Percentiles rank a stretch among this genome's conserved stretches.
These are phyloP conservation scores for Pseudonectria foliicola DNA, from an alignment of 2,329 filamentous ascomycete species.

Conservation along the genomic window DNA sequence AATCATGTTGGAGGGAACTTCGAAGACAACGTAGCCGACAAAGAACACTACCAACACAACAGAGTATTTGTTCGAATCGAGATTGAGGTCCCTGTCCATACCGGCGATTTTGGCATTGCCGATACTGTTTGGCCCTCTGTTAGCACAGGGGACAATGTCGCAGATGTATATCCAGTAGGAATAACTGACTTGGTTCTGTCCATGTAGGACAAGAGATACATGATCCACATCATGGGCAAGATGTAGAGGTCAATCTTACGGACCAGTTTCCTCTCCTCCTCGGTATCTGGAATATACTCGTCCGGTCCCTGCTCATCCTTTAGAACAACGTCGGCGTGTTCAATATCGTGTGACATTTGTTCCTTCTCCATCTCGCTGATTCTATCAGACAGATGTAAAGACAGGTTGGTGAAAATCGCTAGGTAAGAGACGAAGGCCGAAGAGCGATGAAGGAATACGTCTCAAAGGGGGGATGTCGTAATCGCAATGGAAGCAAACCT, in stretches of 20 bases:
- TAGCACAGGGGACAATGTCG: neutral
- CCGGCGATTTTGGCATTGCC: slow-evolving; percentile 48
- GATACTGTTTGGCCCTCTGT: slow-evolving; percentile 18
- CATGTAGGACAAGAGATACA: slow-evolving; percentile 54
- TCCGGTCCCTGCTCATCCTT: slow-evolving; percentile 6
- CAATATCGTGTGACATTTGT: slow-evolving; percentile 7
- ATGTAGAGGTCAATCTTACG: slow-evolving; percentile 34
- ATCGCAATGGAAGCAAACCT: too few relatives aligned
- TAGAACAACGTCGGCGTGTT: slow-evolving; percentile 8
- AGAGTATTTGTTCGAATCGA: slow-evolving; percentile 56
- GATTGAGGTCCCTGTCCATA: slow-evolving; percentile 32
- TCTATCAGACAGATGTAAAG: neutral
- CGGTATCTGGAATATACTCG: slow-evolving; percentile 20
- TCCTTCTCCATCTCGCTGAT: slow-evolving; percentile 11
- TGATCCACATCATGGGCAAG: slow-evolving; percentile 46
- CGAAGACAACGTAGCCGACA: slow-evolving; percentile 60
- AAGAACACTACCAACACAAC: slow-evolving; percentile 56
- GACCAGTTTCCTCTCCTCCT: slow-evolving; percentile 27
- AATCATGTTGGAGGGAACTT: slow-evolving; percentile 57
- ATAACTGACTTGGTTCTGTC: slow-evolving; percentile 56
- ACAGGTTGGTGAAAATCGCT: too few relatives aligned
- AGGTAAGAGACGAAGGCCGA: too few relatives aligned
- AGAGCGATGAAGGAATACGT: too few relatives aligned
- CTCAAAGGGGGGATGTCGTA: too few relatives aligned
- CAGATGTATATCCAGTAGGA: neutral